phyloP scores from a whole-genome alignment of 1,139 yeast genomes.

The Hansenula lynferdii region DNA sequence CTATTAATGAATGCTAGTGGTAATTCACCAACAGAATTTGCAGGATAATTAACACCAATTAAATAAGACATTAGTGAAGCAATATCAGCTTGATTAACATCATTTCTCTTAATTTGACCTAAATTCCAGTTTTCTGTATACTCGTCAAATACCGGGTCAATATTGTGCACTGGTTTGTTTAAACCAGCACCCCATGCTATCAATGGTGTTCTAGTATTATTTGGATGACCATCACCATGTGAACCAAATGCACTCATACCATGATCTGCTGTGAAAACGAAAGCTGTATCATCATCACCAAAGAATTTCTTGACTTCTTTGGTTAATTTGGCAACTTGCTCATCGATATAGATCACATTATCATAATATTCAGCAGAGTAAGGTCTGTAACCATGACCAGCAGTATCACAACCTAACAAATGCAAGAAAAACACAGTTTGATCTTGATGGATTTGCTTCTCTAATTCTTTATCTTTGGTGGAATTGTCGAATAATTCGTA shows the following conservation, averaged over 20 bases:
- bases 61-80: constrained; percentile 91
- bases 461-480: constrained; percentile 48
- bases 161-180: constrained; percentile 54
- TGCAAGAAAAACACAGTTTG: constrained; percentile 89
- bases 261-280: constrained; percentile 95
- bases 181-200: constrained; percentile 99
- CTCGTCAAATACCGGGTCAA: constrained; percentile 32
- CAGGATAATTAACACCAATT: constrained; percentile 86
- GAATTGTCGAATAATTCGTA: constrained; percentile 66
- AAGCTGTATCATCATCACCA: constrained; percentile 82
- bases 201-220: constrained; percentile 93
- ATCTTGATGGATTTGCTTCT: constrained; percentile 62
- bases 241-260: constrained; percentile 99
- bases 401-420: constrained; percentile 92
- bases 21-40: constrained; percentile 91
- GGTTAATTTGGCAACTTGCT: constrained; percentile 57
- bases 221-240: constrained; percentile 99
- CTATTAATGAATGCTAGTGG: constrained; percentile 74
- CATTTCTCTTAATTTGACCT: constrained; percentile 67
- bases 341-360: constrained; percentile 82
- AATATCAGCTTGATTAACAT: constrained; percentile 95
- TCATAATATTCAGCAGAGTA: constrained; percentile 94
- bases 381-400: constrained; percentile 96
- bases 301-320: constrained; percentile 68
- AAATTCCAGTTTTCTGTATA: constrained; percentile 78